A percentile compares a stretch with the other conserved stretches of the same genome.
These are phyloP conservation scores for Picea engelmannii DNA, from an alignment of 83 land plant species.

Conservation along the genomic window DNA sequence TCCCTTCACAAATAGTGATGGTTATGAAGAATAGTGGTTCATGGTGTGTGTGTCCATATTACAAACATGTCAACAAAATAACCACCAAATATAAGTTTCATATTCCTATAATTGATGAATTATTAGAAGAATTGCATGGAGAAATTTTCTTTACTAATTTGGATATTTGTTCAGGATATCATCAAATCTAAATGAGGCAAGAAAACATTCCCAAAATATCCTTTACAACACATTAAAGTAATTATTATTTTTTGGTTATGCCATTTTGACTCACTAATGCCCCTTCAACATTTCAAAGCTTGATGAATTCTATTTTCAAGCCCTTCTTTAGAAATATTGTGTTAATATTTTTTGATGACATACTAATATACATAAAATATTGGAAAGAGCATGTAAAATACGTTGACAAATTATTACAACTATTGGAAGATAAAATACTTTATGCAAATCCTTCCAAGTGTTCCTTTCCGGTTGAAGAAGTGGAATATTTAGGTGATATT, in stretches of 20 bases:
- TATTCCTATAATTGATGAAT: slow-evolving; percentile 12
- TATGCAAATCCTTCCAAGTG: too few relatives aligned
- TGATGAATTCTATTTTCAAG: slow-evolving; percentile 10
- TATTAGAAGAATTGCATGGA: slow-evolving; percentile 21
- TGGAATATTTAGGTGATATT: too few relatives aligned
- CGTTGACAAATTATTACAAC: background rate
- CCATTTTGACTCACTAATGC: slow-evolving; percentile 18
- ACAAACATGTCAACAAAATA: slow-evolving; percentile 6
- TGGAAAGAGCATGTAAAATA: slow-evolving; percentile 13
- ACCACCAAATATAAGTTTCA: slow-evolving; percentile 18
- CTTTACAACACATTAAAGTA: slow-evolving; percentile 12
- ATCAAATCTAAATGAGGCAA: slow-evolving; percentile 4
- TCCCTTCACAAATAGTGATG: slow-evolving; percentile 2
- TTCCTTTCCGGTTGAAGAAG: too few relatives aligned
- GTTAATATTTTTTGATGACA: slow-evolving; percentile 22
- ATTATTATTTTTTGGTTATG: slow-evolving; percentile 16
- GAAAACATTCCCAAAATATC: slow-evolving; percentile 5
- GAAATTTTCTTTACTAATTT: slow-evolving; percentile 4
- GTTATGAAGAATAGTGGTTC: slow-evolving; percentile 14
- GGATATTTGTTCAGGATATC: slow-evolving; percentile 14
- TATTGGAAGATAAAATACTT: background rate
- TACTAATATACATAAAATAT: slow-evolving; percentile 12
- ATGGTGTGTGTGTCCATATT: slow-evolving; percentile 16
- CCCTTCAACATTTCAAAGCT: slow-evolving; percentile 12
- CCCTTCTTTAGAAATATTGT: background rate